Evolutionary conservation across 2,329 filamentous ascomycete genomes (phyloP), one percentile per base, ranked within the genome.

Genomic region (Talaromyces atroroseus): DNA sequence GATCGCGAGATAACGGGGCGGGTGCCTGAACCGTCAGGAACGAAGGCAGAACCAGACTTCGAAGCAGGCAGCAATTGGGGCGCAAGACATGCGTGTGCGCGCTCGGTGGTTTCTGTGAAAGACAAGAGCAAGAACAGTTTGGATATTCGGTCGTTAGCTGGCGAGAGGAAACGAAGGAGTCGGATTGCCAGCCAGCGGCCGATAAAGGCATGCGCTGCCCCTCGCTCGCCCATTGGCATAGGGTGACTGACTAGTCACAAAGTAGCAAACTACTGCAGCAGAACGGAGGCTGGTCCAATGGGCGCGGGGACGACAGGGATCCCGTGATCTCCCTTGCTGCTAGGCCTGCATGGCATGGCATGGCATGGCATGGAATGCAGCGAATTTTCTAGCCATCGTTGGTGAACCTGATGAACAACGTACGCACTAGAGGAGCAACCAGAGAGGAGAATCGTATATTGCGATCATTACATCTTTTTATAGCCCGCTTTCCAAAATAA

Each of bases 231-330:
- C n/a, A n/a, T n/a, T n/a, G n/a, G n/a, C n/a, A n/a, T n/a, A n/a
- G 18, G 26, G 18, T 10, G 24, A 8, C n/a, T 40, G 52, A 48
- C 52, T 34, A 42, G 52, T 48, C 42, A 54, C 14, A 48, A 54
- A 29, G n/a, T n/a, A n/a, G n/a, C n/a, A n/a, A 10, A 34, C 29
- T 34, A 21, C 44, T 34, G 44, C 50, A 29, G 32, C 29, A 49
- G 50, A 54, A 38, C 32, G 46, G 58, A 53, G 59, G 59, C 59
- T 61, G 59, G 59, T 59, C 59, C 59, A 61, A 59, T 61, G n/a
- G 56, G 46, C 52, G 46, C 36, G 45, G 44, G 20, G 52, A n/a
- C 42, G 5, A 34, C 54, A 40, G 29, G 32, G 46, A 44, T 49
- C 53, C 52, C 52, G 45, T 54, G 52, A 54, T 14, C 52, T 29